A percentile compares a stretch with the other conserved stretches of the same genome.
Evolutionary conservation across 164 flowering plant species (phyloP).

Genomic region (Vitis riparia): DNA sequence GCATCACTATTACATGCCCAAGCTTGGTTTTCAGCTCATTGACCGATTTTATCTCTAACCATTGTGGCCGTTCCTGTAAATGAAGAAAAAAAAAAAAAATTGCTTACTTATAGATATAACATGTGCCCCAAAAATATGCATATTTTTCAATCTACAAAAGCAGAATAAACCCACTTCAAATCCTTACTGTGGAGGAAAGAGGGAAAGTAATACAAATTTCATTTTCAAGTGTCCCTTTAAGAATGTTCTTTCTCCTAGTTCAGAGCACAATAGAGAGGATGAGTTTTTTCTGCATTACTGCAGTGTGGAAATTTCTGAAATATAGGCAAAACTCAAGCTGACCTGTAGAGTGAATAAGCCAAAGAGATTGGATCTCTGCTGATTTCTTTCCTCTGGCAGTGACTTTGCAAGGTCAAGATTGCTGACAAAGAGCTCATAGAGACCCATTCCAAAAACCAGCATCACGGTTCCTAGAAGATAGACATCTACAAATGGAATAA

Average conservation of each 20-base stretch:
- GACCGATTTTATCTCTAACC: conserved; percentile 72
- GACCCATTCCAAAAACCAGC: conserved; percentile 93
- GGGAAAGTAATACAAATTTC: too few relatives aligned
- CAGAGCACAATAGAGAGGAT: neutral
- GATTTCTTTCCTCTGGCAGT: conserved; percentile 22
- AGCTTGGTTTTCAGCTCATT: conserved; percentile 84
- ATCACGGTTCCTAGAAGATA: conserved; percentile 84
- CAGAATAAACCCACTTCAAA: too few relatives aligned
- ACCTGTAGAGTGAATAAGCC: conserved; percentile 79
- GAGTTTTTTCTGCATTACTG: neutral
- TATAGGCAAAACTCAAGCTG: neutral
- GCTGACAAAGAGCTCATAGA: conserved; percentile 86
- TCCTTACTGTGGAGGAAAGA: too few relatives aligned
- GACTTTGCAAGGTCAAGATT: conserved; percentile 53
- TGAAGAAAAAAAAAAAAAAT: neutral
- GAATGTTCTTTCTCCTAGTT: too few relatives aligned
- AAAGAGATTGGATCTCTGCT: conserved; percentile 59
- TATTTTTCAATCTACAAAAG: too few relatives aligned
- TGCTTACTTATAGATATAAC: too few relatives aligned
- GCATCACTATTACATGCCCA: conserved; percentile 93
- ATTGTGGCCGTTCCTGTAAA: conserved; percentile 75
- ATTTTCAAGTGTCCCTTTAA: too few relatives aligned
- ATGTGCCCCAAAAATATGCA: too few relatives aligned
- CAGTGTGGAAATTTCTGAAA: neutral
- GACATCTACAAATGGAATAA: conserved; percentile 41